A percentile compares a stretch with the other conserved stretches of the same genome.
These are phyloP conservation scores for Acacia crassicarpa DNA, from an alignment of 306 rosid genomes.

Conservation along the genomic window DNA sequence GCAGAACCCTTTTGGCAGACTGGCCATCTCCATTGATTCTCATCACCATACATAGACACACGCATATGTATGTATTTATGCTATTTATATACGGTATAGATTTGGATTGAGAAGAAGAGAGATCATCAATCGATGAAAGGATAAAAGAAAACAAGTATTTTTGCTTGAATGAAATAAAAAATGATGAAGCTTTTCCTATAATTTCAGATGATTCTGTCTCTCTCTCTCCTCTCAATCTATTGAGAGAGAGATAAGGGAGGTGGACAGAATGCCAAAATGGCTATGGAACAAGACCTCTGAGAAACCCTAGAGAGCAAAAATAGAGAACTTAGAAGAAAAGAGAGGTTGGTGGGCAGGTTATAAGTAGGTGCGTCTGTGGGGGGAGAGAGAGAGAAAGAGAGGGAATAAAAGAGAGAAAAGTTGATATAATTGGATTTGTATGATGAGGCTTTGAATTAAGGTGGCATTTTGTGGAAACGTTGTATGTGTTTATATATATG, in stretches of 20 bases:
- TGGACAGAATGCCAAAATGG: conserved; percentile 86
- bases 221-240: neutral
- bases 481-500: too few relatives aligned
- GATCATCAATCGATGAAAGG: neutral
- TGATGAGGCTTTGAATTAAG: neutral
- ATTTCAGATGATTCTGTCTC: neutral
- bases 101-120: neutral
- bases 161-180: neutral
- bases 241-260: conserved; percentile 43
- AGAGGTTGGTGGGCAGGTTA: neutral
- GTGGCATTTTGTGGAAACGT: neutral
- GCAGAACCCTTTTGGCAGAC: conserved; percentile 60
- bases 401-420: neutral
- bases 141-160: neutral
- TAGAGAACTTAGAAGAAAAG: neutral
- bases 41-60: neutral
- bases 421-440: neutral
- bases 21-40: conserved; percentile 55
- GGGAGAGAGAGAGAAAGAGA: neutral
- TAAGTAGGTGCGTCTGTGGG: neutral
- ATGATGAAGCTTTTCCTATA: neutral
- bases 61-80: neutral
- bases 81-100: neutral
- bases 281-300: conserved; percentile 67
- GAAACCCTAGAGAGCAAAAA: conserved; percentile 55